Evolutionary conservation across 768 basidiomycete genomes (phyloP).

Genomic region (Phlebiopsis gigantea): DNA sequence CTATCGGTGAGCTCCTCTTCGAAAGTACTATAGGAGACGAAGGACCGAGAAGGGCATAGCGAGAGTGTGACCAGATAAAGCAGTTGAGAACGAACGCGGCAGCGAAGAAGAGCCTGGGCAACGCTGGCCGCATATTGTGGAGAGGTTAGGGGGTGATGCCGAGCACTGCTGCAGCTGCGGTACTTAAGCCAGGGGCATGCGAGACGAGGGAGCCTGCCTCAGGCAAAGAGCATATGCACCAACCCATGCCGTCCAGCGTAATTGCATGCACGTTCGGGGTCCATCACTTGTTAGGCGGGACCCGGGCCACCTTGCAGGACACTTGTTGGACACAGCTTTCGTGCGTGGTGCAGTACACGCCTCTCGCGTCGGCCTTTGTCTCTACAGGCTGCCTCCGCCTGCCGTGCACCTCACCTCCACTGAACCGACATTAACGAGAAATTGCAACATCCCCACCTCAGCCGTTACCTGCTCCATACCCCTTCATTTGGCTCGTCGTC

Average conservation of each 20-base stretch:
- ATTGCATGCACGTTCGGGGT: too few relatives aligned
- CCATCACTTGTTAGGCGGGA: too few relatives aligned
- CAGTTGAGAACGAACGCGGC: slow-evolving; percentile 49
- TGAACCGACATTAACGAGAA: neutral
- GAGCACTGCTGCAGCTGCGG: neutral
- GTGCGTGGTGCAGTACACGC: neutral
- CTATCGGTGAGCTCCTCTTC: neutral
- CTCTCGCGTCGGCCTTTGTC: neutral
- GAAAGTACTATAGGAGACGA: neutral
- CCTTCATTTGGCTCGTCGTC: neutral
- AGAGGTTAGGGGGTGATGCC: slow-evolving; percentile 1
- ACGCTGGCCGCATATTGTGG: slow-evolving; percentile 40
- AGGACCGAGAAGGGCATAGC: slow-evolving; percentile 19
- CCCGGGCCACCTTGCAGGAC: too few relatives aligned
- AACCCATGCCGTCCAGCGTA: neutral
- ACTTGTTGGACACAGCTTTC: too few relatives aligned
- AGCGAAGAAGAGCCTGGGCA: slow-evolving; percentile 47
- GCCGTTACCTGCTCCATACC: neutral
- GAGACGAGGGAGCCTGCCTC: slow-evolving; percentile 2
- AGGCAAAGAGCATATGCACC: neutral
- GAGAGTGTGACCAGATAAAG: slow-evolving; percentile 55
- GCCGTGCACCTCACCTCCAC: neutral
- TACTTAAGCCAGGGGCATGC: slow-evolving; percentile 11
- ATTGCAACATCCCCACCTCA: neutral
- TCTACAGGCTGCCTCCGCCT: neutral